Conservation (phyloP, 352 stramenopile species). For the Saprolegnia parasitica region DNA sequence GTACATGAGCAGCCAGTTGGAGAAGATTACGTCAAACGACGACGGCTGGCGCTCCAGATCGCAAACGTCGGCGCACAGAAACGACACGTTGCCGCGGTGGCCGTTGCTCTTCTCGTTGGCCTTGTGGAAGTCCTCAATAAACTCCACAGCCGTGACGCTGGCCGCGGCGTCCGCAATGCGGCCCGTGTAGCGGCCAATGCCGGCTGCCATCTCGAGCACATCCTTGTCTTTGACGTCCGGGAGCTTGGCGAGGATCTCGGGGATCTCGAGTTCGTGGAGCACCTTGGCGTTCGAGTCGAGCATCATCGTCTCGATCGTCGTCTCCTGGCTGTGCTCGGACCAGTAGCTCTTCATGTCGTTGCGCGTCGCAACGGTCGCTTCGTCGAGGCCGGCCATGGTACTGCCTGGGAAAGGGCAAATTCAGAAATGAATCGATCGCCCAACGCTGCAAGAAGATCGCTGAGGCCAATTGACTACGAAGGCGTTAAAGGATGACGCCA, state of each 20-base stretch:
- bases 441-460: no score
- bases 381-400: background rate
- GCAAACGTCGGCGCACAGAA: slow-evolving; percentile 64
- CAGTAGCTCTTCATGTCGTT: slow-evolving; percentile 79
- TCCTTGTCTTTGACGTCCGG: slow-evolving; percentile 53
- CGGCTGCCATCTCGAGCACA: slow-evolving; percentile 58
- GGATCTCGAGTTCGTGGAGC: slow-evolving; percentile 68
- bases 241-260: slow-evolving; percentile 69
- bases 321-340: slow-evolving; percentile 57
- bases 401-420: background rate
- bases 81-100: slow-evolving; percentile 54
- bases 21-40: slow-evolving; percentile 69
- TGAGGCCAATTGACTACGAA: no score
- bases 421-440: background rate
- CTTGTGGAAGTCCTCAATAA: slow-evolving; percentile 75
- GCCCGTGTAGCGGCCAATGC: slow-evolving; percentile 65
- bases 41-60: slow-evolving; percentile 48
- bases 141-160: slow-evolving; percentile 60
- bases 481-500: no score
- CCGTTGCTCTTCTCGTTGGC: slow-evolving; percentile 46
- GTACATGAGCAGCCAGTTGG: slow-evolving; percentile 79
- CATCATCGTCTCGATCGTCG: slow-evolving; percentile 80
- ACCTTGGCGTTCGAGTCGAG: slow-evolving; percentile 72
- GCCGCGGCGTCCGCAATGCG: slow-evolving; percentile 47
- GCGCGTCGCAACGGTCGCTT: slow-evolving; percentile 40